phyloP scores from a whole-genome alignment of 2,329 filamentous ascomycete species.

The Emmonsia crescens region DNA sequence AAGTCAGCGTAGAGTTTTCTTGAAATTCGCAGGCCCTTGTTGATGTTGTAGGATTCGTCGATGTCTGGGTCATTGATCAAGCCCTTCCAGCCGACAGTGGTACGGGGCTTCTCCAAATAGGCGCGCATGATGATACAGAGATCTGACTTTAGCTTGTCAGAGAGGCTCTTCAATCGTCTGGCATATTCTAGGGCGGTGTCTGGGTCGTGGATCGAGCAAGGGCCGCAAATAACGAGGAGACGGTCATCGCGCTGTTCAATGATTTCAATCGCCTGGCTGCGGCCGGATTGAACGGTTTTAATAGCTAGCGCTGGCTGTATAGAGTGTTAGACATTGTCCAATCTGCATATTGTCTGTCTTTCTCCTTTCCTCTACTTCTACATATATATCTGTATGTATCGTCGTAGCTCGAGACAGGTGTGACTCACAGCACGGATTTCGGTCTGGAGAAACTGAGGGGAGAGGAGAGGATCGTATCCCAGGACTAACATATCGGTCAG shows the following conservation, averaged over 20 bases:
- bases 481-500: constrained; percentile 49
- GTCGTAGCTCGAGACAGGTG: constrained; percentile 35
- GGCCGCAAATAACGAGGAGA: constrained; percentile 86
- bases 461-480: constrained; percentile 87
- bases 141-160: constrained; percentile 70
- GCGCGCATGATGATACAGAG: constrained; percentile 93
- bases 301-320: constrained; percentile 29
- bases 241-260: constrained; percentile 68
- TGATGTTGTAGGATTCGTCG: constrained; percentile 95
- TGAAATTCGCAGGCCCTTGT: constrained; percentile 91
- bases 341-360: background rate
- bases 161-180: constrained; percentile 61
- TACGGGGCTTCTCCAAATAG: constrained; percentile 97
- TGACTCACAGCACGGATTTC: constrained; percentile 61
- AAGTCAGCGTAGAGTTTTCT: constrained; percentile 88
- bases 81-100: constrained; percentile 97
- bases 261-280: constrained; percentile 55
- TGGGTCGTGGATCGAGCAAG: constrained; percentile 96
- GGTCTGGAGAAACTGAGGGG: constrained; percentile 72
- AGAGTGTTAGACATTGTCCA: background rate
- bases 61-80: constrained; percentile 99
- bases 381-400: background rate
- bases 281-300: constrained; percentile 33
- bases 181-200: constrained; percentile 81
- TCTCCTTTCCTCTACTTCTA: background rate